phyloP scores from a whole-genome alignment of 2,329 filamentous ascomycete genomes.

The Pseudogymnoascus sp. region DNA sequence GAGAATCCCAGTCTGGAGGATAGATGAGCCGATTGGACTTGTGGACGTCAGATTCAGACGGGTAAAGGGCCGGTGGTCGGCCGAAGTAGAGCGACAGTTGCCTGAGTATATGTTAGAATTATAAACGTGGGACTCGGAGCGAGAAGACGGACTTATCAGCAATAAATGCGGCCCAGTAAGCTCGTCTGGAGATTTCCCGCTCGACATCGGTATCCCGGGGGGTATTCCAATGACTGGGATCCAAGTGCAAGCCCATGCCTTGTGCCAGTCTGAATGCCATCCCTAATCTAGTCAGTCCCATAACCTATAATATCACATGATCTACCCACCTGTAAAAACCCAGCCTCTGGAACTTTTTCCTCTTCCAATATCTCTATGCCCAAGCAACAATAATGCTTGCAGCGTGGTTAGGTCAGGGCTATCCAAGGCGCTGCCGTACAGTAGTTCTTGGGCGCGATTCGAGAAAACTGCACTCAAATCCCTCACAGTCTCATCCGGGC shows the following conservation, averaged over 20 bases:
- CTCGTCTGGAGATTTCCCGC: constrained; percentile 40
- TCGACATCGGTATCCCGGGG: constrained; percentile 35
- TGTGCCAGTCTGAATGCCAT: constrained; percentile 45
- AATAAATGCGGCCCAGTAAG: constrained; percentile 45
- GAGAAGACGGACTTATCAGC: constrained; percentile 33
- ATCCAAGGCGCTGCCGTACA: constrained; percentile 40
- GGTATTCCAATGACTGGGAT: constrained; percentile 42
- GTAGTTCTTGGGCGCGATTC: constrained; percentile 35
- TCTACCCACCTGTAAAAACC: constrained; percentile 37
- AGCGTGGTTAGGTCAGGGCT: constrained; percentile 40
- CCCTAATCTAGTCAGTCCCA: not conserved
- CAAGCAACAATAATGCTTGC: constrained; percentile 38
- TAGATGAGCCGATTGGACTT: constrained; percentile 43
- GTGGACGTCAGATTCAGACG: constrained; percentile 41
- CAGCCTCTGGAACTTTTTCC: constrained; percentile 43
- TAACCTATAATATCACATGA: not conserved
- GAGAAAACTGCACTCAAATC: constrained; percentile 38
- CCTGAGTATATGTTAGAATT: constrained; percentile 1
- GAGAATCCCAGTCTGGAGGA: constrained; percentile 40
- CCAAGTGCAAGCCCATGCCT: constrained; percentile 45
- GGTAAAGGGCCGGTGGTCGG: constrained; percentile 42
- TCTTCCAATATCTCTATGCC: constrained; percentile 41
- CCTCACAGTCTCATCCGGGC: constrained; percentile 30
- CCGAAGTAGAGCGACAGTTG: constrained; percentile 45
- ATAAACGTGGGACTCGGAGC: not conserved